These are phyloP conservation scores for Xylaria acuta DNA, from an alignment of 495 filamentous ascomycete species.

Conservation along the genomic window DNA sequence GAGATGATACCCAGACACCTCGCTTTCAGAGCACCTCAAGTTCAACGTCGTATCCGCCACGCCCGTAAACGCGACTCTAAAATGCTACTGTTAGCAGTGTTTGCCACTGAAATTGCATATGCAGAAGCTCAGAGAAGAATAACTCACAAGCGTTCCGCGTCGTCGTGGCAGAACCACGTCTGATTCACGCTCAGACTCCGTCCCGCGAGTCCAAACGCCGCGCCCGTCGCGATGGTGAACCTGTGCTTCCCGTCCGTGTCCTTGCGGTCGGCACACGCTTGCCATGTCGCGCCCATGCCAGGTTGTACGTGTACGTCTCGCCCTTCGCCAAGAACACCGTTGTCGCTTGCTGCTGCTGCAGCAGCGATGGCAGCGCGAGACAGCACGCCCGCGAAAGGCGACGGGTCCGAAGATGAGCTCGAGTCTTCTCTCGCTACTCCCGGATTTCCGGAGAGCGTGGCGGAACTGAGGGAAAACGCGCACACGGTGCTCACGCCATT, in stretches of 20 bases:
- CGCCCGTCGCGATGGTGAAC: slow-evolving; percentile 33
- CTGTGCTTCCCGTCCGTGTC: slow-evolving; percentile 35
- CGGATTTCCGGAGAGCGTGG: neutral
- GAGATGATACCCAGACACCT: slow-evolving; percentile 35
- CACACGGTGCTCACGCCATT: slow-evolving; percentile 30
- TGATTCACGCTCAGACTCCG: slow-evolving; percentile 29
- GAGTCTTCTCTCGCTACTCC: neutral
- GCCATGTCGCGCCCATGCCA: slow-evolving; percentile 17
- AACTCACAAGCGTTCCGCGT: slow-evolving; percentile 30
- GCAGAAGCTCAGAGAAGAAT: neutral
- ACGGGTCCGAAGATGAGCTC: neutral
- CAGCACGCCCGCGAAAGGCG: neutral
- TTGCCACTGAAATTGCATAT: neutral
- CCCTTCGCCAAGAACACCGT: neutral
- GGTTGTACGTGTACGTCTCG: neutral
- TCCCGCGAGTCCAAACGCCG: slow-evolving; percentile 25
- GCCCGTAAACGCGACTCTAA: slow-evolving; percentile 36
- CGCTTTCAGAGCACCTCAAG: slow-evolving; percentile 30
- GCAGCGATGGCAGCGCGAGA: slow-evolving; percentile 16
- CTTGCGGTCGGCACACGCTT: slow-evolving; percentile 35
- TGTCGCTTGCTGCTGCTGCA: neutral
- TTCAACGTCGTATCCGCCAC: slow-evolving; percentile 29
- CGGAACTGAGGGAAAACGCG: slow-evolving; percentile 35
- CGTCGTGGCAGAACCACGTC: slow-evolving; percentile 39
- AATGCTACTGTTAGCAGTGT: neutral